Base-by-base conservation (phyloP, 768 basidiomycete genomes). In the Mycena rosella region DNA sequence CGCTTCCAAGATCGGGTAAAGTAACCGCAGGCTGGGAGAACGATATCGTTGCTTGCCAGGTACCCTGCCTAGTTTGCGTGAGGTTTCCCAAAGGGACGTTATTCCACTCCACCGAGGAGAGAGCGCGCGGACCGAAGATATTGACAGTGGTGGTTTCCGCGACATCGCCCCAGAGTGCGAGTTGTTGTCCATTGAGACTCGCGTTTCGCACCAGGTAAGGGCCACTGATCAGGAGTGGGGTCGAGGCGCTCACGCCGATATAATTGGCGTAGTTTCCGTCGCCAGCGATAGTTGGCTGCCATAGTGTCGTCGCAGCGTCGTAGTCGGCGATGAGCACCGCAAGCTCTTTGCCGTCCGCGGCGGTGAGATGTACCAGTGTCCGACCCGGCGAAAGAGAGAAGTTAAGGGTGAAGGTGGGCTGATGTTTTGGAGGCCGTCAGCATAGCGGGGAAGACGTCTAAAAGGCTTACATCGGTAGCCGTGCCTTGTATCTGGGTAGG, bases 161-260 rank as follows among this genome's bases (percentile, higher is more conserved):
- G 34, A 89, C 72, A 70, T 90, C 90, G 0, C 90, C 89, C 38
- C 78, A 73, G 17, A 90, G 75, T 17, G 78, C 80, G n/a, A 91
- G 82, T 77, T 74, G 72, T 20, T 70, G 72, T 1, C 54, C 68
- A 40, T 40, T 36, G 11, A 72, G 45, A 14, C 74, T 76, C 7
- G 81, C 82, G 24, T 76, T 80, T 30, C 83, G 83, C 2, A 85
- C 82, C 27, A 84, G 76, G 63, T 84, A 84, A 9, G 84, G 83
- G 0, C 83, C 83, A 36, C 77, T 75, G 55, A 84, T 68, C 7
- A 91, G 78, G 27, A 86, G 77, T 26, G 86, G 86, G 7, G 79
- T 76, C 71, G 89, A 88, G 29, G 86, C 83, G 56, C 87, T 87
- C 52, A 87, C 79, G 64, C 82, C 80, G 80, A 84, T 89, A 78